Conservation (phyloP, 2,329 filamentous ascomycete species). For the Zymoseptoria brevis region DNA sequence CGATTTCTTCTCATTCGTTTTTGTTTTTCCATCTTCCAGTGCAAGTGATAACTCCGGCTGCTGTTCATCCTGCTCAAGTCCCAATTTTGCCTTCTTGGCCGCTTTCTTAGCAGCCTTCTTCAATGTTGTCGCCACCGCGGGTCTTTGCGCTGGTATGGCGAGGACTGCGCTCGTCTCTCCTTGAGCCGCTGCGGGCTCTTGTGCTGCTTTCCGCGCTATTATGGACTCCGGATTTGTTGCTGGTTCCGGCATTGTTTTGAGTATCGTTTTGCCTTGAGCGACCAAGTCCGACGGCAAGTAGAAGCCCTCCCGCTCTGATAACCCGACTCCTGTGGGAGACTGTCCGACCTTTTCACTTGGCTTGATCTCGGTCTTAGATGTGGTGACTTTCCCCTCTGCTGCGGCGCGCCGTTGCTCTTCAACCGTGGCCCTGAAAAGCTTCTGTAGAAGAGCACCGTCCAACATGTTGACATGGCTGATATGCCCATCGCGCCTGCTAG, state of each 20-base stretch:
- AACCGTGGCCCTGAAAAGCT: conserved; percentile 15
- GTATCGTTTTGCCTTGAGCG: neutral
- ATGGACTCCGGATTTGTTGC: neutral
- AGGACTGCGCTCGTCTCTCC: neutral
- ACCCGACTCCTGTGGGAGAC: neutral
- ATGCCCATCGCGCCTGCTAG: neutral
- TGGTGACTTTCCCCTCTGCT: neutral
- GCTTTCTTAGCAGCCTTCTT: neutral
- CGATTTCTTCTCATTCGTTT: conserved; percentile 1
- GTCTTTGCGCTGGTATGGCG: neutral
- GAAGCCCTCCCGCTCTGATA: neutral
- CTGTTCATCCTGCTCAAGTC: neutral
- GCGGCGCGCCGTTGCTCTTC: conserved; percentile 13
- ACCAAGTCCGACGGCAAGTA: conserved; percentile 1
- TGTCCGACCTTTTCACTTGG: neutral
- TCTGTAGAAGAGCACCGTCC: conserved; percentile 10
- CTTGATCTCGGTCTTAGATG: neutral
- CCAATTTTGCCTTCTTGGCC: neutral
- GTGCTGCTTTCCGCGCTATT: neutral
- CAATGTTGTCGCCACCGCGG: neutral
- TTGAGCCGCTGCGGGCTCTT: neutral
- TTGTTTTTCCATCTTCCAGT: neutral
- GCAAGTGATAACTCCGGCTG: neutral
- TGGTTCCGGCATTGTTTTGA: neutral
- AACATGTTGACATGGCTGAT: conserved; percentile 7